Base-by-base conservation (phyloP, 345 rosid species). In the Ceriops zippeliana region DNA sequence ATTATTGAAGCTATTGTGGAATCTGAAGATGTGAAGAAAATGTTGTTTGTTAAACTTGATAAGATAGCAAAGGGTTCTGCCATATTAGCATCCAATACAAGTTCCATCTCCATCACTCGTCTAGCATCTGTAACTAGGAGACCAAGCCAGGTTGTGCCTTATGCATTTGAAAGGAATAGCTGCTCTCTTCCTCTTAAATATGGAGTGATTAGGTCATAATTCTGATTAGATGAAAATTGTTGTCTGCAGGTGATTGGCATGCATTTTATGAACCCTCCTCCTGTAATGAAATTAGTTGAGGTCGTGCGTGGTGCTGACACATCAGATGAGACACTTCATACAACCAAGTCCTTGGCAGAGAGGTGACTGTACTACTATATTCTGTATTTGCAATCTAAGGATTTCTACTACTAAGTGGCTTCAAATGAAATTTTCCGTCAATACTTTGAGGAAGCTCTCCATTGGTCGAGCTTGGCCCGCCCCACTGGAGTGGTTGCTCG, bases 261-360 rank as follows among this genome's bases (percentile, higher is more conserved):
- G 97, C 97, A 89, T 73, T 91, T 93, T 68, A 89, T 91, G 96
- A 91, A 93, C 77, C 98, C 97, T 78, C 97, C 97, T 71, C 98
- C 98, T n/a, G 26, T 85, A 70, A 93, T 93, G 98, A 91, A 88
- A 79, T 72, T 91, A 51, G 96, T 91, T 30, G 98, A 91, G 89
- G 83, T 93, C 71, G 79, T 93, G 5, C 88, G 89, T 19, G 93
- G 98, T n/a, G 89, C 91, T 1, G 89, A 89, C 65, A 91, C 96
- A 60, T 91, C 96, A 2, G 91, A 91, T 32, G 88, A 82, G 77
- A 91, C 97, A 57, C 91, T 79, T 71, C 4, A 52, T 56, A 69
- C 75, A 38, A 88, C 90, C 21, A 87, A 89, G 76, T 37, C 86
- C 35, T 77, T 93, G 71, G 98, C 97, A 28, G 88, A 88, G 72